These are phyloP conservation scores for Aegilops tauschii DNA, from an alignment of 176 grass and related monocot genomes.

Conservation along the genomic window DNA sequence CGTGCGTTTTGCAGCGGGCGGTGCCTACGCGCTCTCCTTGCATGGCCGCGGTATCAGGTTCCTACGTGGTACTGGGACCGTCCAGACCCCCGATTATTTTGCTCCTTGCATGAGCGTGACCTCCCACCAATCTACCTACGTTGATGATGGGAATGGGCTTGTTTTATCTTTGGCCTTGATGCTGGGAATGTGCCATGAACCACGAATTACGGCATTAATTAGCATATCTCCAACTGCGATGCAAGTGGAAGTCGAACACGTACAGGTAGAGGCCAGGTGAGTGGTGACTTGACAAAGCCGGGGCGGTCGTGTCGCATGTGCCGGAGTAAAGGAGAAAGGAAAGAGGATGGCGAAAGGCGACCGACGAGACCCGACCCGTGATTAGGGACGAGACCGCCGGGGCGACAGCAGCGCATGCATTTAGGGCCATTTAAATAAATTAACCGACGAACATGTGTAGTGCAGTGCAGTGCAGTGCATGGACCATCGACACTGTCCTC, in stretches of 20 bases:
- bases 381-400: conserved; percentile 7
- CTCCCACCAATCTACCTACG: not conserved
- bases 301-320: not conserved
- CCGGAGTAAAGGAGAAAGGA: not conserved
- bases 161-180: no score
- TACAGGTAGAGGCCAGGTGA: not conserved
- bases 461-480: no score
- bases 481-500: not conserved
- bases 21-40: not conserved
- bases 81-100: not conserved
- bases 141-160: not conserved
- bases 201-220: not conserved
- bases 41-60: not conserved
- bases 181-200: not conserved
- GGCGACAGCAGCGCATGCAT: not conserved
- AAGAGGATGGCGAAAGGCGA: not conserved
- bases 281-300: not conserved
- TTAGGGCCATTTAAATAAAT: not conserved
- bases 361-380: not conserved
- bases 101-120: not conserved
- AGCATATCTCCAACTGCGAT: not conserved
- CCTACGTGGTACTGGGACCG: no score
- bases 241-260: not conserved
- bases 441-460: not conserved
- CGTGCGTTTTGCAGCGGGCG: no score